Base-by-base conservation (phyloP, 805 yeast species). In the Suhomyces pyralidae region DNA sequence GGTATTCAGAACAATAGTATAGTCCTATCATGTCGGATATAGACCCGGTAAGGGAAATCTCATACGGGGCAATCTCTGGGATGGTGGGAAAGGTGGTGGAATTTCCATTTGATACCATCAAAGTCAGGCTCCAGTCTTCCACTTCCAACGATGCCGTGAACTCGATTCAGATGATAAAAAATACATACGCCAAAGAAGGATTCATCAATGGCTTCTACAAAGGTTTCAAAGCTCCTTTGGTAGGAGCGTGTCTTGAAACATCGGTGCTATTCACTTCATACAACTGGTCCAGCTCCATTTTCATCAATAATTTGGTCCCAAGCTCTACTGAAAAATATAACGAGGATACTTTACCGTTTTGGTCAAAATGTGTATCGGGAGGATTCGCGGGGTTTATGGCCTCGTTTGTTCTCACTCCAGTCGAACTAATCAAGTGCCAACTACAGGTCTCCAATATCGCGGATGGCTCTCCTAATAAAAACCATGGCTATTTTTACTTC, bases 21-120 rank as follows among this genome's bases (percentile, higher is more conserved):
- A 36, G 40, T 15, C 12, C 1, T n/a, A 19, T 7, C 42, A 38
- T 38, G 42, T 38, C 42, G 7, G 42, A 38, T 19, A 24, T 42
- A 44, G 52, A 63, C 48, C 58, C 69, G 15, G 52, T 55, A 26
- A 72, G 71, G 52, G 85, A 81, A 55, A 67, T 81, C 20, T 59
- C 72, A 2, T 73, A 65, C 50, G 85, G 85, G 10, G 82, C 84
- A 2, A 59, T 80, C 1, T 81, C 97, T 0, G 98, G 98, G 14
- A 86, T 90, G 51, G 68, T 83, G 3, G 97, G 96, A 1, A 93
- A 92, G 65, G 60, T 87, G 28, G 81, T 92, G 12, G 98, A 92
- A 67, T 92, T 85, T 61, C 98, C 98, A 0, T 90, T 92, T 59
- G 98, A 92, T 62, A 93, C 97, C 0, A 80, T 91, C 45, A 92